Conservation (phyloP, 2,329 filamentous ascomycete genomes). For the Aspergillus japonicus region DNA sequence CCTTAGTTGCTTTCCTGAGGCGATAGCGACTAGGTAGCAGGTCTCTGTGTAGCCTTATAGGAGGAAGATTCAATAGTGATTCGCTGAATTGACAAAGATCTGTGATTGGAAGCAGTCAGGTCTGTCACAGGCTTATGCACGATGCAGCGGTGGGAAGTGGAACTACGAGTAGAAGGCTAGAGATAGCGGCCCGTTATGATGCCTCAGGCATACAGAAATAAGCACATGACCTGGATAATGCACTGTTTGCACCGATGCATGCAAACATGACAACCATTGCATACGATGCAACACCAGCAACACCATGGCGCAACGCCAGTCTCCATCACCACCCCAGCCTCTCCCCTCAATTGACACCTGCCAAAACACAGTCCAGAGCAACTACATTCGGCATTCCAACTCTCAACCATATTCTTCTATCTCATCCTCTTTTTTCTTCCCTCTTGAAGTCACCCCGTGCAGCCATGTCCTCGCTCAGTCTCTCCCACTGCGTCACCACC, state of each 20-base stretch:
- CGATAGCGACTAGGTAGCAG: no score
- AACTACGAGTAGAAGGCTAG: no score
- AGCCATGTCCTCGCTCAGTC: not conserved
- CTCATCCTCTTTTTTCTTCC: not conserved
- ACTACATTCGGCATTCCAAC: no score
- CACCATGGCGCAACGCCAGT: not conserved
- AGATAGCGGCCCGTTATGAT: not conserved
- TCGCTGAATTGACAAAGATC: no score
- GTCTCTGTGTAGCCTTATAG: no score
- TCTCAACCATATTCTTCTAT: no score
- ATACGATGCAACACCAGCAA: not conserved
- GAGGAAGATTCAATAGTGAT: no score
- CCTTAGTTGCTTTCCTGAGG: no score
- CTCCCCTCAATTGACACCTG: not conserved
- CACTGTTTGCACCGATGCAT: not conserved
- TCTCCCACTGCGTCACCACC: not conserved
- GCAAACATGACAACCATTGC: not conserved
- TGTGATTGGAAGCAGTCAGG: no score
- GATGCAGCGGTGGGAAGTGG: no score
- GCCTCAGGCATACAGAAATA: not conserved
- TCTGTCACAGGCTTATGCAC: no score
- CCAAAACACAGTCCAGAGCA: not conserved
- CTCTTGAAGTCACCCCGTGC: not conserved
- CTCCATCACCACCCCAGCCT: not conserved
- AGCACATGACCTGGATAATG: not conserved